Conservation (phyloP, 306 rosid species). For the Nissolia schottii region DNA sequence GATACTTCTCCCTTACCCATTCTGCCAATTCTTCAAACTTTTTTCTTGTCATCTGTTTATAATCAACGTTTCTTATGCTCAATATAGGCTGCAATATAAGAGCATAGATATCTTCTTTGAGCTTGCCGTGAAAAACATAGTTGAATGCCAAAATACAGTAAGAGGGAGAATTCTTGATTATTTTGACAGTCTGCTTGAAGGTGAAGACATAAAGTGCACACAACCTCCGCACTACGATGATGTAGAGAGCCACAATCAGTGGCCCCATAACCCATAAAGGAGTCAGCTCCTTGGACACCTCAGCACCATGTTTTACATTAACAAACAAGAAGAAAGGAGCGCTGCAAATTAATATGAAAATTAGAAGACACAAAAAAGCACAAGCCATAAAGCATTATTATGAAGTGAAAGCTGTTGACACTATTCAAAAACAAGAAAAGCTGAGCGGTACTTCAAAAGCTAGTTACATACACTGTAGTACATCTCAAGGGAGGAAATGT, state of each 20-base stretch:
- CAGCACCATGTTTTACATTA: constrained; percentile 55
- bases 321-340: constrained; percentile 67
- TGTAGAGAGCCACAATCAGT: constrained; percentile 52
- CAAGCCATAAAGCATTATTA: background rate
- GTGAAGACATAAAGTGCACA: constrained; percentile 58
- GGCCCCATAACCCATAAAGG: constrained; percentile 89
- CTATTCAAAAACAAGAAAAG: background rate
- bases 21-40: constrained; percentile 54
- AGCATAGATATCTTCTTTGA: constrained; percentile 47
- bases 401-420: background rate
- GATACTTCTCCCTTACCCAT: constrained; percentile 52
- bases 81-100: constrained; percentile 47
- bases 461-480: background rate
- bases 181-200: constrained; percentile 66
- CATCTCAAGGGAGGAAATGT: background rate
- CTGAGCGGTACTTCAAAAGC: background rate
- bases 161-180: constrained; percentile 52
- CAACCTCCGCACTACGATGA: constrained; percentile 55
- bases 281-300: constrained; percentile 75
- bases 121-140: constrained; percentile 54
- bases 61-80: constrained; percentile 51
- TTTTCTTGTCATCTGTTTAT: constrained; percentile 47
- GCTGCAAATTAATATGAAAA: constrained; percentile 52
- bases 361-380: constrained; percentile 17
- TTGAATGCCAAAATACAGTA: constrained; percentile 46